Evolutionary conservation across 2,329 filamentous ascomycete genomes (phyloP).

Genomic region (Akanthomyces muscarius): DNA sequence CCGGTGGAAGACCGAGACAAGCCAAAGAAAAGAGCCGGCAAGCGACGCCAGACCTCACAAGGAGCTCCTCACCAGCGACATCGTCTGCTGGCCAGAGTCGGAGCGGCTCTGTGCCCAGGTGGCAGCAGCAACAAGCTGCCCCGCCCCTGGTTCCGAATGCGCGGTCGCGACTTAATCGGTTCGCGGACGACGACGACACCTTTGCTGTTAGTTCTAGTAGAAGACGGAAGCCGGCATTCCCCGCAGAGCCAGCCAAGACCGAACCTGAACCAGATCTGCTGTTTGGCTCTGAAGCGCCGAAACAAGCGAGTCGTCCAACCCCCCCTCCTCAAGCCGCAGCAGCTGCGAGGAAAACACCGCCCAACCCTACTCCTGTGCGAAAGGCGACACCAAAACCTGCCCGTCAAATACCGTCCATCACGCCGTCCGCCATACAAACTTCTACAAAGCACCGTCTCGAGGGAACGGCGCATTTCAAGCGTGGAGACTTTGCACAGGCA

Average conservation of each 20-base stretch:
- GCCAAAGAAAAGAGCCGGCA: constrained; percentile 21
- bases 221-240: constrained; percentile 61
- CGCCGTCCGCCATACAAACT: constrained; percentile 63
- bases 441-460: constrained; percentile 75
- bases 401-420: constrained; percentile 63
- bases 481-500: constrained; percentile 85
- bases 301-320: constrained; percentile 29
- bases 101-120: constrained; percentile 49
- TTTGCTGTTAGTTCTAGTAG: constrained; percentile 80
- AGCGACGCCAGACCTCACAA: constrained; percentile 32
- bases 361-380: constrained; percentile 34
- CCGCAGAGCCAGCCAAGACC: constrained; percentile 36
- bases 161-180: constrained; percentile 61
- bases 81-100: constrained; percentile 42
- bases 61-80: constrained; percentile 48
- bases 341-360: constrained; percentile 27
- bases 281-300: constrained; percentile 41
- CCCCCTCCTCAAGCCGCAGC: constrained; percentile 34
- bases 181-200: constrained; percentile 73
- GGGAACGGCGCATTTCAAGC: constrained; percentile 87
- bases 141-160: constrained; percentile 33
- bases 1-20: constrained; percentile 53
- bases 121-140: constrained; percentile 51
- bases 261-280: constrained; percentile 60
- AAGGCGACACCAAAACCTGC: constrained; percentile 44